Evolutionary conservation across 2,329 filamentous ascomycete species (phyloP).

Genomic region (Davidsoniella eucalypti): DNA sequence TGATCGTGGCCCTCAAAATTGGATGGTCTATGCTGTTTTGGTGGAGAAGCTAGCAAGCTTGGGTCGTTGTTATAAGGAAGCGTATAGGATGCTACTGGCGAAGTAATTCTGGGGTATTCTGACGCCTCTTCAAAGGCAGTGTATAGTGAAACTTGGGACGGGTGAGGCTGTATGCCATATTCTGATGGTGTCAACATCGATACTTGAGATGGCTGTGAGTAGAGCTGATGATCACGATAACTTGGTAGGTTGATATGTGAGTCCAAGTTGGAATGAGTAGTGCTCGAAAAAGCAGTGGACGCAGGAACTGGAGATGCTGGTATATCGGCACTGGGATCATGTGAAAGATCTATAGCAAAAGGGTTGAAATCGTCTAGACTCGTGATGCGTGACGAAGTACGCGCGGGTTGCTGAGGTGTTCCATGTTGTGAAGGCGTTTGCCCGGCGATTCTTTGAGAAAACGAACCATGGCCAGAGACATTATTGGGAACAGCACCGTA

Average conservation of each 20-base stretch:
- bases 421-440: no score
- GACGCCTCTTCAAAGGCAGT: not conserved
- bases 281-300: no score
- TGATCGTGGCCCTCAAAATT: no score
- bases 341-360: not conserved
- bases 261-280: no score
- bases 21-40: not conserved
- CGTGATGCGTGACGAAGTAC: not conserved
- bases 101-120: not conserved
- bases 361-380: constrained; percentile 1
- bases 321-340: no score
- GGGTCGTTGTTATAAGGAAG: not conserved
- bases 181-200: constrained; percentile 6
- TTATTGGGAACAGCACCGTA: no score
- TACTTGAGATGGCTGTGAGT: constrained; percentile 3
- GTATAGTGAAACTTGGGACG: constrained; percentile 2
- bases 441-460: no score
- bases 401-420: no score
- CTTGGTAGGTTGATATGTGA: no score
- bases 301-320: no score
- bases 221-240: no score
- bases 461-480: no score
- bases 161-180: not conserved
- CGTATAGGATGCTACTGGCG: not conserved
- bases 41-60: not conserved